Conservation (phyloP, 163 green algal species). For the Trebouxia gelatinosa region DNA sequence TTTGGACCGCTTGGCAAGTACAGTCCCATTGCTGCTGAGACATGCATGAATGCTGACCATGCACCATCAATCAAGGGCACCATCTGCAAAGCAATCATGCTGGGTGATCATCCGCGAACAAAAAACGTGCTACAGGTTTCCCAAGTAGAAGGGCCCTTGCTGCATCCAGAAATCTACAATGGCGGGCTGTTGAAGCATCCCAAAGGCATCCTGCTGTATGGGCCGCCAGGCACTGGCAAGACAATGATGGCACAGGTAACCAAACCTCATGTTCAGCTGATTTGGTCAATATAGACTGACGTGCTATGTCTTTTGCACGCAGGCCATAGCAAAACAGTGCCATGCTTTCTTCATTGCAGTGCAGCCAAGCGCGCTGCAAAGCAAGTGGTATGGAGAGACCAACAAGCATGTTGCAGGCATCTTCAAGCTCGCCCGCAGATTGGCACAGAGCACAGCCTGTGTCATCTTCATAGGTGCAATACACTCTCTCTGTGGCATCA, state of each 20-base stretch:
- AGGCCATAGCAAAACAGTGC: slow-evolving; percentile 73
- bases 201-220: slow-evolving; percentile 85
- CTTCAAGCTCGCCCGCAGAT: slow-evolving; percentile 66
- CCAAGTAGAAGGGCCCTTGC: slow-evolving; percentile 76
- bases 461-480: slow-evolving; percentile 81
- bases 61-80: background rate
- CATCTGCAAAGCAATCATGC: background rate
- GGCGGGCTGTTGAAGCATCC: slow-evolving; percentile 73
- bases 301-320: background rate
- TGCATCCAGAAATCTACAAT: slow-evolving; percentile 65
- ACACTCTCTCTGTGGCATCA: background rate
- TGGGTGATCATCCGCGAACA: background rate
- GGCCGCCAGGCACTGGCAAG: slow-evolving; percentile 76
- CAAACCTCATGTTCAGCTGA: background rate
- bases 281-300: background rate
- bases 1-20: slow-evolving; percentile 45
- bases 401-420: slow-evolving; percentile 78
- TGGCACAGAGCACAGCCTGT: slow-evolving; percentile 59
- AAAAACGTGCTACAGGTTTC: slow-evolving; percentile 42
- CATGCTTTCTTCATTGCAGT: slow-evolving; percentile 85
- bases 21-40: background rate
- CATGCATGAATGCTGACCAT: slow-evolving; percentile 9
- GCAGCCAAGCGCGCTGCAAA: slow-evolving; percentile 68
- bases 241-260: slow-evolving; percentile 79
- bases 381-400: slow-evolving; percentile 86